These are phyloP conservation scores for Astrothelium macrocarpum DNA, from an alignment of 495 filamentous ascomycete genomes.

Conservation along the genomic window DNA sequence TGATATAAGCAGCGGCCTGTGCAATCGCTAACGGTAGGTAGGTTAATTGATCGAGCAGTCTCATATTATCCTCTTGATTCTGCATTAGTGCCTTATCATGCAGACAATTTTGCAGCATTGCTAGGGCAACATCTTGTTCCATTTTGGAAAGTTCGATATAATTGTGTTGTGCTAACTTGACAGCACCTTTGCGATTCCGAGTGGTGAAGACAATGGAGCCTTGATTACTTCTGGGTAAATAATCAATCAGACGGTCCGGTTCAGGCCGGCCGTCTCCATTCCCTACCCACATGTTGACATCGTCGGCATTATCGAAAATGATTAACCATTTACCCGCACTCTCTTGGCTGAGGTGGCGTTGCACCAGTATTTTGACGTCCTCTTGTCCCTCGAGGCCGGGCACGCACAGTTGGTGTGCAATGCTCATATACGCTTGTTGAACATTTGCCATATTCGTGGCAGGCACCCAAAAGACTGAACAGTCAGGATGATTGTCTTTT, in stretches of 20 bases:
- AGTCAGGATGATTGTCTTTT: slow-evolving; percentile 30
- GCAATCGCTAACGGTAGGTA: slow-evolving; percentile 23
- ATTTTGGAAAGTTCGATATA: slow-evolving; percentile 17
- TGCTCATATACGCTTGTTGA: slow-evolving; percentile 36
- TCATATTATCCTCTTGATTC: slow-evolving; percentile 7
- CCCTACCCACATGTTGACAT: slow-evolving; percentile 14
- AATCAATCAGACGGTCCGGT: slow-evolving; percentile 5
- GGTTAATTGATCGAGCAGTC: slow-evolving; percentile 14
- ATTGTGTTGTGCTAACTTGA: slow-evolving; percentile 10
- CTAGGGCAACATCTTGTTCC: slow-evolving; percentile 13
- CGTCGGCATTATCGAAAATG: slow-evolving; percentile 18
- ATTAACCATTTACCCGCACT: neutral
- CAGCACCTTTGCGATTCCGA: slow-evolving; percentile 13
- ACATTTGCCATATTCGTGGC: slow-evolving; percentile 34
- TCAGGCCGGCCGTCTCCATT: slow-evolving; percentile 10
- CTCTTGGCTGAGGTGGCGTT: slow-evolving; percentile 27
- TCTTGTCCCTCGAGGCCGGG: slow-evolving; percentile 18
- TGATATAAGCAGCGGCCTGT: slow-evolving; percentile 25
- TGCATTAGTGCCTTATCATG: slow-evolving; percentile 13
- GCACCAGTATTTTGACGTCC: slow-evolving; percentile 27
- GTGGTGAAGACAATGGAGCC: slow-evolving; percentile 20
- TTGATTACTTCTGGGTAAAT: slow-evolving; percentile 20
- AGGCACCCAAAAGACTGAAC: slow-evolving; percentile 43
- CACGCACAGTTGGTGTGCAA: slow-evolving; percentile 24
- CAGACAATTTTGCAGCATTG: slow-evolving; percentile 17